Base-by-base conservation (phyloP, 306 rosid genomes). In the Lablab purpureus region DNA sequence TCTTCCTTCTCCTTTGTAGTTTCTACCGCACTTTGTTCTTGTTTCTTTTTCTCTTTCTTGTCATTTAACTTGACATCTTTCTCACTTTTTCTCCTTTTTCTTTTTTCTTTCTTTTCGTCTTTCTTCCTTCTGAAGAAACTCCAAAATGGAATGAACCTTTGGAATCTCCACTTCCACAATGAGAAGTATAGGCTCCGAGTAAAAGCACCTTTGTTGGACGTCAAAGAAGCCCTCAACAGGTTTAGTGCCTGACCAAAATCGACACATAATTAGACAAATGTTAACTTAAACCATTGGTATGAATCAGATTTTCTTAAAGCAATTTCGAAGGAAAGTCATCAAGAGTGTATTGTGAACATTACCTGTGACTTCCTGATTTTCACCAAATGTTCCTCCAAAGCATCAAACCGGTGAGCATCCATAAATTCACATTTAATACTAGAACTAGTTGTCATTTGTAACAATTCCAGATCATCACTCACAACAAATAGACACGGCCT, bases 151-250 rank as follows among this genome's bases (percentile, higher is more conserved):
- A 55, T 22, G 32, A 28, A 10, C 22, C 64, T 56, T 23, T 56
- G 64, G 9, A 0, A 11, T 23, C 14, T 56, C 64, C 56, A 27
- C 14, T 11, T 43, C 43, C 7, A 10, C 43, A 69, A 32, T 1
- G 6, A 6, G 37, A 6, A 34, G 73, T 14, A 43, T 45, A 69
- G 22, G 74, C 60, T 47, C 23, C 2, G 25, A 27, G 59, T 69
- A 40, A 69, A 69, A 15, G 12, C 59, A 25, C 10, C 43, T 25
- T 46, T 9, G 4, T 46, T 22, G 4, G 41, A 45, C 17, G 59
- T 47, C 74, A 47, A 69, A 27, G 74, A 69, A 17, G 74, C 60
- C 43, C 59, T 34, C 27, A 69, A 17, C 60, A 47, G 22, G 18
- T 70, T 49, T 18, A 70, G 45, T 47, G 60, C 75, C 75, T 70